Evolutionary conservation across 208 protist genomes (phyloP), one percentile per base, ranked within the genome.

Genomic region (Endotrypanum monterogeii): DNA sequence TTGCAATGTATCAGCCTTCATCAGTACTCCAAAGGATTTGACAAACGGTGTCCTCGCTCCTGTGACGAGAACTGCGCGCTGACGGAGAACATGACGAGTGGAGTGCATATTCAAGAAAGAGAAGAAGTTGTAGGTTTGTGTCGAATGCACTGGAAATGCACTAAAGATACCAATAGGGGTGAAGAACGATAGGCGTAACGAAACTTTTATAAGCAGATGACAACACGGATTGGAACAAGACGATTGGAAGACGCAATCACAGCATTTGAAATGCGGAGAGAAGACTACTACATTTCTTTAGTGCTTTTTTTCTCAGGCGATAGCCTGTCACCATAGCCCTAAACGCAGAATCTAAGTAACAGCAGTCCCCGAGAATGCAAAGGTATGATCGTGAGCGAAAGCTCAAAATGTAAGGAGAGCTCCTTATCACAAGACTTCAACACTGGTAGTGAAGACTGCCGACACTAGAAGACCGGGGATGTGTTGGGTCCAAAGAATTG

Each of bases 41-140:
- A 71, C 71, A 74, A 96, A 96, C 1, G 92, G 92, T 7, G 89
- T 96, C 12, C 92, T 72, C 23, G 69, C 78, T 28, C 92, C 89
- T 6, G 78, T 85, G 37, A 96, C 85, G 46, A 94, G 67, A 6
- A 96, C 92, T 28, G 89, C 91, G 48, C 69, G 55, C 44, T 75
- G 68, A 9, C 82, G 83, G 56, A 85, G 48, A 35, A 71, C 2
- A n/a, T 67, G 32, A 57, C 41, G 60, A 37, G 73, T 76, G 32
- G 68, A 74, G 30, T 54, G 74, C 86, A 90, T 88, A 63, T 0
- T 18, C 55, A 51, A 57, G 0, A 51, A 44, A 57, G 56, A 67
- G 18, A 30, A 50, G 16, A 51, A 54, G 37, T 25, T 25, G 44
- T 52, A 18, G 41, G 37, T 62, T 41, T 41, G 28, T 71, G 20